Conservation (phyloP, 305 asterid species). For the Fraxinus xanthoxyloides region DNA sequence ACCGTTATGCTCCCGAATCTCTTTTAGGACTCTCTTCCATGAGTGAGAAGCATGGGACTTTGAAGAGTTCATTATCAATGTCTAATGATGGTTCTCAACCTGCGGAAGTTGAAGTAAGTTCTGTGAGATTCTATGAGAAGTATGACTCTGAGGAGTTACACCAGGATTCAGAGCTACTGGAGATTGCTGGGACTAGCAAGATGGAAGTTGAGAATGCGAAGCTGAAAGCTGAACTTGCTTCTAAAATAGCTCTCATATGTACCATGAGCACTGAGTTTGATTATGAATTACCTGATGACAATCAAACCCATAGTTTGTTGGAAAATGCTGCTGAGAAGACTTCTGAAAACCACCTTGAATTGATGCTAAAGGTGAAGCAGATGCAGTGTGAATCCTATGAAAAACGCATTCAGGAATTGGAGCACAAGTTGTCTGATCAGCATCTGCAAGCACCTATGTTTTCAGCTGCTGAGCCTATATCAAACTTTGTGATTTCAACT, state of each 20-base stretch:
- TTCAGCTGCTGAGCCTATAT: conserved; percentile 40
- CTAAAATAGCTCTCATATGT: conserved; percentile 81
- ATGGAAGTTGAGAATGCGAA: conserved; percentile 93
- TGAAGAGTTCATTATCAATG: conserved; percentile 52
- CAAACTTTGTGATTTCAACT: conserved; percentile 39
- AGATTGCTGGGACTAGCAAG: conserved; percentile 93
- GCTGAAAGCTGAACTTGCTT: conserved; percentile 94
- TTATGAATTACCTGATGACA: conserved; percentile 65
- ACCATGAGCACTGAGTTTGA: conserved; percentile 60
- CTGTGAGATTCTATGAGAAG: conserved; percentile 38
- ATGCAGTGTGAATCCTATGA: conserved; percentile 83
- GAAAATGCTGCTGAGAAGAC: conserved; percentile 77
- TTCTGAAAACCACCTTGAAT: conserved; percentile 65
- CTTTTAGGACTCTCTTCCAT: conserved; percentile 51
- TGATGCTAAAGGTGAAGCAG: conserved; percentile 67
- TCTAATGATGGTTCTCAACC: conserved; percentile 60
- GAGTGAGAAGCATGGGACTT: conserved; percentile 55
- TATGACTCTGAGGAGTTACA: conserved; percentile 48
- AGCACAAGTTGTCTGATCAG: conserved; percentile 78
- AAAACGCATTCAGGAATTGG: conserved; percentile 87
- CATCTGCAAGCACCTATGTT: conserved; percentile 39
- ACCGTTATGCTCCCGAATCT: conserved; percentile 85
- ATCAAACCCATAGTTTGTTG: conserved; percentile 52
- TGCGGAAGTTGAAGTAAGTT: conserved; percentile 46
- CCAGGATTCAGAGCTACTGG: conserved; percentile 69